A percentile compares a stretch with the other conserved stretches of the same genome.
These are phyloP conservation scores for Chaetomium cochliodes DNA, from an alignment of 495 filamentous ascomycete species.

Conservation along the genomic window DNA sequence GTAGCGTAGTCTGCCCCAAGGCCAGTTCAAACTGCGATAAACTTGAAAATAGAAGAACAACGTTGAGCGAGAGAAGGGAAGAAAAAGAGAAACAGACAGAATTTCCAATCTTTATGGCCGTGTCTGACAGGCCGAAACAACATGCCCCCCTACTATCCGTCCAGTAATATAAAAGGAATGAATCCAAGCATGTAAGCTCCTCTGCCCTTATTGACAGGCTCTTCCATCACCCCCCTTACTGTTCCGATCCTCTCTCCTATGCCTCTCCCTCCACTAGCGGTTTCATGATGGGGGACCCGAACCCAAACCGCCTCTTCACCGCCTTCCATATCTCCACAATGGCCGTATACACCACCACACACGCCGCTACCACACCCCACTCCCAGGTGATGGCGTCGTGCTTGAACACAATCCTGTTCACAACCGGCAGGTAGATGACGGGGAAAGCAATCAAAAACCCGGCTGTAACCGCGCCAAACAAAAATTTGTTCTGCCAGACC, in stretches of 20 bases:
- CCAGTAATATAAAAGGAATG: neutral
- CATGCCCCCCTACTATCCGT: neutral
- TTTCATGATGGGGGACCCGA: conserved; percentile 17
- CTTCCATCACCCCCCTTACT: neutral
- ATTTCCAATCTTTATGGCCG: neutral
- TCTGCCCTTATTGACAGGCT: neutral
- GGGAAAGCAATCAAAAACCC: conserved; percentile 69
- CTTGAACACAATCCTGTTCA: conserved; percentile 70
- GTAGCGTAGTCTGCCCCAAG: neutral
- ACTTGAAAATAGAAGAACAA: neutral
- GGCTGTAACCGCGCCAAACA: conserved; percentile 70
- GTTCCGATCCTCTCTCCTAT: neutral
- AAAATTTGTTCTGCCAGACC: conserved; percentile 66
- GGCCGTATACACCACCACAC: conserved; percentile 56
- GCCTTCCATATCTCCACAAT: conserved; percentile 68
- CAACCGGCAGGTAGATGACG: conserved; percentile 66
- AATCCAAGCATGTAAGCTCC: neutral
- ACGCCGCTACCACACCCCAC: conserved; percentile 61
- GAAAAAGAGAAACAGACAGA: neutral
- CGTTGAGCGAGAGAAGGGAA: neutral
- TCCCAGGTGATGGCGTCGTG: conserved; percentile 71
- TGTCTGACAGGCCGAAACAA: neutral
- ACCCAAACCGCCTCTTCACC: conserved; percentile 49
- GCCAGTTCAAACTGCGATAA: neutral
- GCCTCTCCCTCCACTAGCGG: neutral